phyloP scores from a whole-genome alignment of 1,284 basidiomycete genomes.

The Cryptococcus sp. region DNA sequence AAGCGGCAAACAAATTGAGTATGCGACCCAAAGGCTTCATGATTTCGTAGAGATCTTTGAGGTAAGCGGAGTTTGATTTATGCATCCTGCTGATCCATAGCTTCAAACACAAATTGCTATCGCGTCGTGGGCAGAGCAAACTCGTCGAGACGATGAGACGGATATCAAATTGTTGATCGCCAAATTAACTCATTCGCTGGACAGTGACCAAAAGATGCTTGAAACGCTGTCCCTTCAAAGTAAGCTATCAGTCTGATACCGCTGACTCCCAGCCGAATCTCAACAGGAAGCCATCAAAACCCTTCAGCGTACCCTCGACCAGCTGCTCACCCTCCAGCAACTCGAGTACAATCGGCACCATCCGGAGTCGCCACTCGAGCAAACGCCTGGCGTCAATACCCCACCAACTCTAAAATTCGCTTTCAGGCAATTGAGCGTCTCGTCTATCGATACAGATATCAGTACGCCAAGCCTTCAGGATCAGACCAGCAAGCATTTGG shows the following conservation, averaged over 20 bases:
- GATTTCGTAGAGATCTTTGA: slow-evolving; percentile 62
- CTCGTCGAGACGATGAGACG: slow-evolving; percentile 56
- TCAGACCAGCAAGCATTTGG: too few relatives aligned
- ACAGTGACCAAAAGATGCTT: slow-evolving; percentile 66
- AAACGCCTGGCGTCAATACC: too few relatives aligned
- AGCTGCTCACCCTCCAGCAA: slow-evolving; percentile 17
- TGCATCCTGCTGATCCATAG: slow-evolving; percentile 3
- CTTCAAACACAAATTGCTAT: slow-evolving; percentile 29
- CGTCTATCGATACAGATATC: too few relatives aligned
- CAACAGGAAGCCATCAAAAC: slow-evolving; percentile 78
- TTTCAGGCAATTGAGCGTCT: too few relatives aligned
- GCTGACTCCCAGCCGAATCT: slow-evolving; percentile 57
- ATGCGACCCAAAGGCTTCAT: slow-evolving; percentile 61
- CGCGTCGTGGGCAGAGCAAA: slow-evolving; percentile 32
- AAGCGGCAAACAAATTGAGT: slow-evolving; percentile 20
- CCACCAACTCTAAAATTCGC: too few relatives aligned
- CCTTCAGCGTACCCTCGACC: slow-evolving; percentile 66
- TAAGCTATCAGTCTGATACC: slow-evolving; percentile 7
- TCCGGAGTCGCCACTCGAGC: slow-evolving; percentile 6
- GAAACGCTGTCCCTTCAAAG: slow-evolving; percentile 54
- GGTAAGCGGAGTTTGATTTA: slow-evolving; percentile 29
- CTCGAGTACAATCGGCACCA: slow-evolving; percentile 15
- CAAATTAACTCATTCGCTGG: slow-evolving; percentile 63
- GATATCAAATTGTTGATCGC: slow-evolving; percentile 64
- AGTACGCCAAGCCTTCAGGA: too few relatives aligned